phyloP scores from a whole-genome alignment of 805 yeast genomes.

The Nakazawaea wyomingensis region DNA sequence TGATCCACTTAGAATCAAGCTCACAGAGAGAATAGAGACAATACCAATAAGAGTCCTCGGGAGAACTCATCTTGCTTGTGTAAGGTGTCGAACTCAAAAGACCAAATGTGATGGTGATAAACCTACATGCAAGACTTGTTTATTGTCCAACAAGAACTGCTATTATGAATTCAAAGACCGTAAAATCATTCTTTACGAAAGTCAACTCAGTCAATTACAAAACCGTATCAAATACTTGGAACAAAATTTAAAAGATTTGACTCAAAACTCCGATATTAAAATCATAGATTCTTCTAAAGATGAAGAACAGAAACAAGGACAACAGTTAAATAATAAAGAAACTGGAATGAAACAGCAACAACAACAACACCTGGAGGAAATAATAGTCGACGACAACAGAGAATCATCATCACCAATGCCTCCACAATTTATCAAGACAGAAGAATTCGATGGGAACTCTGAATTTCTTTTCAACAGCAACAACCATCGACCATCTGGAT shows the following conservation, averaged over 20 bases:
- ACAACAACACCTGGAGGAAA: neutral
- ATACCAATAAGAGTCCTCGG: constrained; percentile 24
- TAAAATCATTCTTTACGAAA: constrained; percentile 24
- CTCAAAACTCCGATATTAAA: constrained; percentile 5
- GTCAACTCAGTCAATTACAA: constrained; percentile 22
- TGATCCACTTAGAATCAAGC: constrained; percentile 5
- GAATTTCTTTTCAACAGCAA: neutral
- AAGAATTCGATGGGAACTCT: neutral
- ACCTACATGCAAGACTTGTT: constrained; percentile 25
- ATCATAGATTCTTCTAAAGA: constrained; percentile 12
- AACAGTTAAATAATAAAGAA: neutral
- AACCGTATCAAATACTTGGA: constrained; percentile 21
- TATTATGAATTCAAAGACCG: constrained; percentile 25
- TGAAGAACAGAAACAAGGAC: constrained; percentile 9
- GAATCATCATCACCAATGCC: neutral
- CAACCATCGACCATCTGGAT: neutral
- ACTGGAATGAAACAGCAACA: neutral
- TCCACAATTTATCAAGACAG: neutral
- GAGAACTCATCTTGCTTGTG: constrained; percentile 37
- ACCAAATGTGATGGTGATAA: constrained; percentile 43
- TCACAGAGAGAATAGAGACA: constrained; percentile 15
- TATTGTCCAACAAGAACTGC: constrained; percentile 19
- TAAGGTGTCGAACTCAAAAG: constrained; percentile 44
- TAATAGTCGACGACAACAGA: neutral
- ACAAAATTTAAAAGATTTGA: constrained; percentile 11